Evolutionary conservation across 2,329 filamentous ascomycete species (phyloP), one percentile per base, ranked within the genome.

Genomic region (Pleoardoris graminearum): DNA sequence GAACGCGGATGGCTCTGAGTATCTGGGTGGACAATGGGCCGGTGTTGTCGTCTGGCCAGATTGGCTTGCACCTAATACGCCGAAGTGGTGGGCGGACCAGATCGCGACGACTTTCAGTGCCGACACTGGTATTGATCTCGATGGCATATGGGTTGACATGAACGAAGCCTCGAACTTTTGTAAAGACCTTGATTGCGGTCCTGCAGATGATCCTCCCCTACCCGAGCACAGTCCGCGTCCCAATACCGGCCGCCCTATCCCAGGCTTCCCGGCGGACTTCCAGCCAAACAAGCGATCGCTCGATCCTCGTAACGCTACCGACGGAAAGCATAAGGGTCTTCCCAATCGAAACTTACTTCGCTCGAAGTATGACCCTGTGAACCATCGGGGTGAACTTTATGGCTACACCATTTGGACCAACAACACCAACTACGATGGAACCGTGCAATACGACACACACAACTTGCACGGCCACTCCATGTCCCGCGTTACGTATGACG

Each of bases 401-500:
- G 72, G 76, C 51, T 64, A 65, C 42, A 79, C 88, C 0, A 82
- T 90, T 48, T 79, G 84, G 57, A 88, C 87, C 0, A 82, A 90
- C 64, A 74, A 90, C 7, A 79, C 86, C 7, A 87, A 90, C 68
- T 79, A 84, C 36, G 85, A 88, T 52, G 87, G 87, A 1, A 75
- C 85, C 32, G 77, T 79, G 17, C 84, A 89, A 70, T 90, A 89
- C 65, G 89, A 92, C 60, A 88, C 85, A 0, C 89, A 92, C 69
- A 91, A 91, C 61, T 72, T 91, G 1, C 91, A 89, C 68, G 89
- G 89, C 1, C 82, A 83, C 63, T 80, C 90, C 85, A 92, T 91
- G 88, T 87, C 85, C 1, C 73, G 78, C 16, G 76, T 82, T 4
- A 88, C 86, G 0, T 81, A 83, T 47, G 71, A 80, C 11, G 85